Evolutionary conservation across 768 basidiomycete genomes (phyloP), one percentile per base, ranked within the genome.

Genomic region (Leucocoprinus leucothites): DNA sequence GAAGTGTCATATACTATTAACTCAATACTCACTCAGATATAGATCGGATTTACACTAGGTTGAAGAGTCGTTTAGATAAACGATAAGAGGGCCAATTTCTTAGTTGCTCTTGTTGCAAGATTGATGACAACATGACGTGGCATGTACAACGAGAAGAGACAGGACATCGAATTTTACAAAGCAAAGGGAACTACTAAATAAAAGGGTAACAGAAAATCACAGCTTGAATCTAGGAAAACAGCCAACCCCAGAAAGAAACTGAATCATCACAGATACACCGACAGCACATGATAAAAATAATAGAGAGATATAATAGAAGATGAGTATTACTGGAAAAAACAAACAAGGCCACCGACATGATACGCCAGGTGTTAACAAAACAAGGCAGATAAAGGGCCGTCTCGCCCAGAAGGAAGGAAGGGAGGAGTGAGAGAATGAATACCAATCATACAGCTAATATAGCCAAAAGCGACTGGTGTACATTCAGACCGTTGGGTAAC

Each of bases 371-470:
- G 3, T 25, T 53, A 22, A 48, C 43, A 19, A 43, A 35, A 45
- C 36, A 48, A 47, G 51, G 43, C 52, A 43, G 44, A 50, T 53
- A 45, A 55, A 35, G 34, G 42, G 56, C 49, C 59, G 59, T 58
- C 58, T 60, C 56, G 57, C 48, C 36, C 50, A 52, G 58, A 49
- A 50, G 50, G 60, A 59, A 60, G 45, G 48, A 56, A 48, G 16
- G 22, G n/a, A 44, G 36, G 22, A 43, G 25, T 50, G 50, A 35
- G 35, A 24, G 44, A 48, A 44, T 21, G 50, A 40, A 42, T 44
- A 11, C 31, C 11, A 5, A 31, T 31, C 31, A 11, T 31, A 31
- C 31, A 31, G 31, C 31, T 46, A 52, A 31, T 57, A 36, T 28
- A 31, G 47, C 16, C 11, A 26, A 51, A 45, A 42, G 22, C 38